Conservation (phyloP, 2,329 filamentous ascomycete genomes). For the Colletotrichum acutatum region DNA sequence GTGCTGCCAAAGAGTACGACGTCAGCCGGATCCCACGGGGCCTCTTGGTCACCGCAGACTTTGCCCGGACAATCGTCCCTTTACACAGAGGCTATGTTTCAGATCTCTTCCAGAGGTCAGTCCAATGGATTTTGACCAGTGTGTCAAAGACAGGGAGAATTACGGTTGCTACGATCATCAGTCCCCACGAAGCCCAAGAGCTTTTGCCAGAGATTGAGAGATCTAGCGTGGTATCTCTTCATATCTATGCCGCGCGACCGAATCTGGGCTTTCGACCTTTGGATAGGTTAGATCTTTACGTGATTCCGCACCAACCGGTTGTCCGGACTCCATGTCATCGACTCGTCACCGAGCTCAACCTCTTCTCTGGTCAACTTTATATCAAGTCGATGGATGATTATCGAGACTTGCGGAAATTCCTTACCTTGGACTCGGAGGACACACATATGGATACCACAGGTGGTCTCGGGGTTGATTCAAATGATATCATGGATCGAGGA, state of each 20-base stretch:
- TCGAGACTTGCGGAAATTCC: conserved; percentile 8
- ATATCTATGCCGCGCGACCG: conserved; percentile 62
- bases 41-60: conserved; percentile 63
- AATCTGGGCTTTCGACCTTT: conserved; percentile 51
- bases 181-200: conserved; percentile 68
- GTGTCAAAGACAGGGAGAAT: not conserved
- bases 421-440: no score
- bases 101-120: conserved; percentile 62
- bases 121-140: conserved; percentile 64
- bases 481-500: not conserved
- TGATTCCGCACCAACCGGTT: conserved; percentile 40
- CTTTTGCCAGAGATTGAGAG: conserved; percentile 54
- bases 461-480: no score
- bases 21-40: conserved; percentile 47
- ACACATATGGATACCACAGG: no score
- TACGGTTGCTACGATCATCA: conserved; percentile 59
- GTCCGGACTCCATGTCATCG: not conserved
- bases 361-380: conserved; percentile 78
- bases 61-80: conserved; percentile 55
- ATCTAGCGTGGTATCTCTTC: conserved; percentile 52
- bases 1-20: conserved; percentile 48
- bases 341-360: conserved; percentile 60
- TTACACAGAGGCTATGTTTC: conserved; percentile 26
- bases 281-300: conserved; percentile 58
- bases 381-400: conserved; percentile 67